phyloP scores from a whole-genome alignment of 345 rosid genomes.

The Lepidium aucheri region DNA sequence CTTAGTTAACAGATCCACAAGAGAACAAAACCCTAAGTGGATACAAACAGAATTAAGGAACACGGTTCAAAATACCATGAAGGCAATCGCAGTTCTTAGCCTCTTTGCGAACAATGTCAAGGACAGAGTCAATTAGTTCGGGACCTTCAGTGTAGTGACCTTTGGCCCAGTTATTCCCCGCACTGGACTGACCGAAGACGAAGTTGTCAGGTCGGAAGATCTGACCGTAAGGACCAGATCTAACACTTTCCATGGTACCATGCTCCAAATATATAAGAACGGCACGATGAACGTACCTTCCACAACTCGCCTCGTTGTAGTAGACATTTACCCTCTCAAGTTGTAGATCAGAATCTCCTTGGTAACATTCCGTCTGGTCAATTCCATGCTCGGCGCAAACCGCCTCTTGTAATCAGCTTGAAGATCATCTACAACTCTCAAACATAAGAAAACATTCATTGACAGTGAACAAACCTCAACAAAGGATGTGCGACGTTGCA shows the following conservation, averaged over 20 bases:
- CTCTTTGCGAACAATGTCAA: constrained; percentile 54
- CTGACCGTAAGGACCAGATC: constrained; percentile 55
- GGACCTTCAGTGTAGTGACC: constrained; percentile 65
- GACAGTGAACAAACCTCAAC: constrained; percentile 59
- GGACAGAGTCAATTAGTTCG: constrained; percentile 53
- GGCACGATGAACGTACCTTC: constrained; percentile 53
- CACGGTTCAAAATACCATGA: constrained; percentile 28
- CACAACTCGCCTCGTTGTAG: constrained; percentile 62
- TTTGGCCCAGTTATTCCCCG: constrained; percentile 60
- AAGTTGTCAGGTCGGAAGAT: constrained; percentile 55
- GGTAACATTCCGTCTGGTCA: constrained; percentile 45
- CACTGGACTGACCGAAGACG: constrained; percentile 53
- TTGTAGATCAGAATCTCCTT: constrained; percentile 43
- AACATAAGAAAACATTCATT: background rate
- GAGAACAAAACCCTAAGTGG: background rate
- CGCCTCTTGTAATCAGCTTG: no score
- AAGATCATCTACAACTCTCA: no score
- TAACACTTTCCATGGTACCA: constrained; percentile 54
- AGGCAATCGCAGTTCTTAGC: constrained; percentile 65
- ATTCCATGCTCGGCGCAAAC: constrained; percentile 51
- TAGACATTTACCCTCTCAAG: constrained; percentile 53
- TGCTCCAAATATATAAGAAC: constrained; percentile 60
- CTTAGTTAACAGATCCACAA: background rate
- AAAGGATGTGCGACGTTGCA: constrained; percentile 61
- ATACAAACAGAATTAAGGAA: background rate